Base-by-base conservation (phyloP, 2,329 filamentous ascomycete genomes). In the Aspergillus uvarum region DNA sequence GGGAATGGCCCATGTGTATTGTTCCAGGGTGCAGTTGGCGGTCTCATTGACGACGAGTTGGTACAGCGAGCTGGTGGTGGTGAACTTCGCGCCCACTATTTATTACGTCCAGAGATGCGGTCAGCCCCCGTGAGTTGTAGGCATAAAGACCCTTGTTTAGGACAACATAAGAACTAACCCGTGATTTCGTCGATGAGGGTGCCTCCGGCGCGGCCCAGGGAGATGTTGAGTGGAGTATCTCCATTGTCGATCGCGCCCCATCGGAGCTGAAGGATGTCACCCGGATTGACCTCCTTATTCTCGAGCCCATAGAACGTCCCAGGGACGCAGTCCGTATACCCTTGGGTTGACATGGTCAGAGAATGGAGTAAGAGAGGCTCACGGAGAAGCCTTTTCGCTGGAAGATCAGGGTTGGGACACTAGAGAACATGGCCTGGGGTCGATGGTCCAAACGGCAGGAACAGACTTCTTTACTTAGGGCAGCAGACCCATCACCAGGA, bases 21-120 rank as follows among this genome's bases (percentile, higher is more conserved):
- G 58, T 48, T 63, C 60, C 21, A 65, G 55, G 51, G 61, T 63
- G 55, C 56, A 63, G 58, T 62, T 61, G 16, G 59, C 56, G 26
- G 56, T 58, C 3, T 58, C 29, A 14, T 58, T 53, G 35, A 52
- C 38, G 16, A 58, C 35, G 38, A 58, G 56, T 52, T 51, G 56
- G 19, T 58, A 58, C 16, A 58, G 56, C 14, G 35, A 44, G 26
- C 56, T 58, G 24, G 24, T 47, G 10, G 32, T 32, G 38, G 56
- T 52, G 38, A 58, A 58, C 16, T 47, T 5, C 10, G 56, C 56
- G 7, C 56, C 48, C 19, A 48, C 56, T 58, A 24, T 8, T 14
- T 29, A 35, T 32, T 21, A 10, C 10, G 14, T 12, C 21, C 31
- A 54, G 12, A 35, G 38, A 47, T 47, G 22, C n/a, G 14, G 32